Evolutionary conservation across 1,284 basidiomycete genomes (phyloP), one percentile per base, ranked within the genome.

Genomic region (Limonomyces culmigenus): DNA sequence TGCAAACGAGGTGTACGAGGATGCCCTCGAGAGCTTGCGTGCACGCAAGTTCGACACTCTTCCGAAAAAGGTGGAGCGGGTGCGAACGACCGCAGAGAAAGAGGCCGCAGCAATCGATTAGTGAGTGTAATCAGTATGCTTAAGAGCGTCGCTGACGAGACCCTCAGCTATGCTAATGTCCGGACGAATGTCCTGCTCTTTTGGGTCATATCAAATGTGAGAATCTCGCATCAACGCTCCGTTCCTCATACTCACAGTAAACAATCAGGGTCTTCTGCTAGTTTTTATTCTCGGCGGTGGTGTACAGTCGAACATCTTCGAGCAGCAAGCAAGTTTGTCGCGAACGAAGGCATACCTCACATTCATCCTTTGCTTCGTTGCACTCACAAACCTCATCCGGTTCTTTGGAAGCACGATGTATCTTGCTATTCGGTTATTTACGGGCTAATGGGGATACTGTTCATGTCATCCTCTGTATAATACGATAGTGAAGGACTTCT

Each of bases 1-100:
- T 51, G 77, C 87, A 39, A 87, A 96, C 50, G 71, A 67, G 30
- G 74, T 86, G 16, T 98, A 97, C 51, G 81, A 91, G 51, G 84
- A 92, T 45, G 79, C 91, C 0, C 63, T 96, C 29, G 67, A 74
- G 40, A 88, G 89, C 49, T 63, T 97, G 30, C 72, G 74, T 36
- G 73, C 77, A 23, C 62, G 74, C 18, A 73, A 75, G 47, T 71
- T 80, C 43, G 54, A 56, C n/a, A n/a, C n/a, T n/a, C n/a, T n/a
- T 49, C 35, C 43, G 36, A 53, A 59, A 38, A 47, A 52, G 42
- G 18, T 47, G 19, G 42, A 41, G 19, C 54, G 16, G n/a, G 16
- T 19, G 14, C 11, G 52, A 39, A 64, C 51, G 31, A 53, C 60
- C 18, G 65, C 67, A 25, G 70, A 85, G 55, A 68, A 64, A 45